Percentiles rank a stretch among this genome's conserved stretches.
Conservation (phyloP, 768 basidiomycete genomes). For the Serendipita sp. region DNA sequence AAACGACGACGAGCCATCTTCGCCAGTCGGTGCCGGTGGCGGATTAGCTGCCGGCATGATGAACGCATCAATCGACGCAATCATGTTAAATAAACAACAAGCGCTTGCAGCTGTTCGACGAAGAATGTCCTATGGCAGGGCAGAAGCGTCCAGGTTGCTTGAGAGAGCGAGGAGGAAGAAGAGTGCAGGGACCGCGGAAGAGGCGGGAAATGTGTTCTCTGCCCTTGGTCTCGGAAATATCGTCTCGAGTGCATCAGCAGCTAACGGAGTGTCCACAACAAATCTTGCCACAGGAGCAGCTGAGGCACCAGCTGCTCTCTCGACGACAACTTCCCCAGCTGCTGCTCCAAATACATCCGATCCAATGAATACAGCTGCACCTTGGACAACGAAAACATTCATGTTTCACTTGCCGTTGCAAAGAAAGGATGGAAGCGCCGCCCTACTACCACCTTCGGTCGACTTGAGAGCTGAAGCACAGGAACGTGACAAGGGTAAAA, state of each 20-base stretch:
- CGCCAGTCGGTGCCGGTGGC: not conserved
- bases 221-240: not conserved
- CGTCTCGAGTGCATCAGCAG: not conserved
- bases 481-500: not conserved
- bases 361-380: not conserved
- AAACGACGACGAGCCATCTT: not conserved
- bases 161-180: not conserved
- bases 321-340: not conserved
- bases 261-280: not conserved
- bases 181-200: not conserved
- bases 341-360: not conserved
- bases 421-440: not conserved
- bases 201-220: not conserved
- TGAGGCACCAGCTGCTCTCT: no score
- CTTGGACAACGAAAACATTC: not conserved
- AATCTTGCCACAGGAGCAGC: not conserved
- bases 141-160: not conserved
- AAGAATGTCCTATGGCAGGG: slow-evolving; percentile 1
- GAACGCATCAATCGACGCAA: not conserved
- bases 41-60: not conserved
- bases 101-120: not conserved
- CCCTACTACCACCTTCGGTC: not conserved
- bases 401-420: not conserved
- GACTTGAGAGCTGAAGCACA: not conserved
- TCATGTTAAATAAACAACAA: slow-evolving; percentile 1